These are phyloP conservation scores for Blakeslea trispora DNA, from an alignment of 371 early-diverging fungal species.

Conservation along the genomic window DNA sequence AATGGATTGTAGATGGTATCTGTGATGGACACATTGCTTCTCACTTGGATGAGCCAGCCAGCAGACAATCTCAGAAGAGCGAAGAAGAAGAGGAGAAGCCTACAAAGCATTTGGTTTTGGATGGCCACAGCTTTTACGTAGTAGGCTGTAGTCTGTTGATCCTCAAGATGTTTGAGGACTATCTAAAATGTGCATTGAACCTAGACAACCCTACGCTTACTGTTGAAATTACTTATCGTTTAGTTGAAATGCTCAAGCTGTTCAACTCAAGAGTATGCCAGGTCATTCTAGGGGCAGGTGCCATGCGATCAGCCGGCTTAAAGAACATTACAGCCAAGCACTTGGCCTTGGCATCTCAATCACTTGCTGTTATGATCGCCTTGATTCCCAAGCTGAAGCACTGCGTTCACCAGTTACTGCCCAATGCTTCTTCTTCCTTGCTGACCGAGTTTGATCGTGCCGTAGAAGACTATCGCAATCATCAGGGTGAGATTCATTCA, in stretches of 20 bases:
- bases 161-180: slow-evolving; percentile 87
- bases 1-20: slow-evolving; percentile 79
- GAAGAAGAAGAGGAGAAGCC: slow-evolving; percentile 26
- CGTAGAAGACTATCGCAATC: slow-evolving; percentile 77
- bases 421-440: slow-evolving; percentile 65
- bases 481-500: slow-evolving; percentile 84
- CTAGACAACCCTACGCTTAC: slow-evolving; percentile 70
- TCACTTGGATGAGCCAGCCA: slow-evolving; percentile 9
- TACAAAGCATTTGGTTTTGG: slow-evolving; percentile 55
- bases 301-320: slow-evolving; percentile 91
- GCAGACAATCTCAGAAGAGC: slow-evolving; percentile 6
- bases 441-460: slow-evolving; percentile 88
- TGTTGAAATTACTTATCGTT: slow-evolving; percentile 84
- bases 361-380: slow-evolving; percentile 80
- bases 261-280: slow-evolving; percentile 93
- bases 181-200: slow-evolving; percentile 76
- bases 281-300: slow-evolving; percentile 95
- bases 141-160: slow-evolving; percentile 85
- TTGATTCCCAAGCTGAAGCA: slow-evolving; percentile 82
- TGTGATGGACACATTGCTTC: slow-evolving; percentile 44
- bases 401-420: slow-evolving; percentile 67
- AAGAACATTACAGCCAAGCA: slow-evolving; percentile 96
- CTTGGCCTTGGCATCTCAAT: slow-evolving; percentile 89
- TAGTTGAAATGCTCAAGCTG: slow-evolving; percentile 43
- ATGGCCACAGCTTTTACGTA: slow-evolving; percentile 72